A percentile compares a stretch with the other conserved stretches of the same genome.
Evolutionary conservation across 306 rosid genomes (phyloP).

Genomic region (Quillaja saponaria): DNA sequence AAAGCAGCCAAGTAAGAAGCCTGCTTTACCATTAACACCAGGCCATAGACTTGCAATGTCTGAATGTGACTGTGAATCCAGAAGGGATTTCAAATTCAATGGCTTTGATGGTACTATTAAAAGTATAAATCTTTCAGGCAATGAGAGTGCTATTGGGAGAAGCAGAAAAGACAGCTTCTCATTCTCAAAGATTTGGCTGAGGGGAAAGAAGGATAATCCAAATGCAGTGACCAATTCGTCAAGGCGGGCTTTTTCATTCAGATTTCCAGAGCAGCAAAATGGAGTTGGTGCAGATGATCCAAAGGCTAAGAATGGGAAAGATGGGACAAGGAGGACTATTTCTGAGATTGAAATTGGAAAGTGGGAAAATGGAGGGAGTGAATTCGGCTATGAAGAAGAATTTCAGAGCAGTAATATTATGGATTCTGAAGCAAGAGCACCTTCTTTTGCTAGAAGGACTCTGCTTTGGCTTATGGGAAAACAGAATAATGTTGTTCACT

Average conservation of each 20-base stretch:
- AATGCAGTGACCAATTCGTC: constrained; percentile 36
- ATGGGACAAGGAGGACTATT: constrained; percentile 49
- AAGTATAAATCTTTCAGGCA: constrained; percentile 25
- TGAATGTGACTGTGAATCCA: constrained; percentile 78
- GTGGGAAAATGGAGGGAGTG: constrained; percentile 71
- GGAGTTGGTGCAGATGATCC: constrained; percentile 32
- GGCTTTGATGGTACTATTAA: constrained; percentile 33
- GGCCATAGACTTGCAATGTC: constrained; percentile 80
- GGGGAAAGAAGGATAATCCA: constrained; percentile 55
- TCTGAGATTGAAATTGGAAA: constrained; percentile 56
- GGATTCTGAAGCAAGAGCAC: constrained; percentile 75
- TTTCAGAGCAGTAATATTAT: constrained; percentile 65
- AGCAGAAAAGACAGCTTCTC: constrained; percentile 70
- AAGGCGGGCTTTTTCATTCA: constrained; percentile 71
- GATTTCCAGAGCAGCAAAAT: constrained; percentile 50
- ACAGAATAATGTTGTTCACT: constrained; percentile 88
- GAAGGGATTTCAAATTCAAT: constrained; percentile 68
- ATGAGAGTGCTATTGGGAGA: constrained; percentile 34
- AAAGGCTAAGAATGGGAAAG: constrained; percentile 43
- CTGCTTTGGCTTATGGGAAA: constrained; percentile 87
- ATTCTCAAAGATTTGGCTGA: constrained; percentile 80
- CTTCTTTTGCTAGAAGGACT: constrained; percentile 87
- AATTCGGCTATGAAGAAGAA: constrained; percentile 57
- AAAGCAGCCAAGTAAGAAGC: constrained; percentile 53
- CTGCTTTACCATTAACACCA: constrained; percentile 53